A percentile compares a stretch with the other conserved stretches of the same genome.
Evolutionary conservation across 495 filamentous ascomycete genomes (phyloP).

Genomic region (Penicillium desertorum): DNA sequence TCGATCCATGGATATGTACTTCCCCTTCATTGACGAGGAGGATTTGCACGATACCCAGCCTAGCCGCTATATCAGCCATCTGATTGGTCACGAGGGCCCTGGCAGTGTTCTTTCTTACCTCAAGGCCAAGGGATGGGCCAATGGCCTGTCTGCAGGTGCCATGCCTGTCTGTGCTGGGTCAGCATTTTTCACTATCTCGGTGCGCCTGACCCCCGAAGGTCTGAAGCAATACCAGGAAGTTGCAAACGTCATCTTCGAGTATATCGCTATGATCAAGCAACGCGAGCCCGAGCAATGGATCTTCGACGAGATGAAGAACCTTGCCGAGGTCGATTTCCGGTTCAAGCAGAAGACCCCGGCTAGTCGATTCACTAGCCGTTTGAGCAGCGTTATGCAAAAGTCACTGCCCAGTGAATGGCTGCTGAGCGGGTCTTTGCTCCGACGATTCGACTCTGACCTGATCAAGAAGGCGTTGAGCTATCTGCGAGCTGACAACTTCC

Average conservation of each 20-base stretch:
- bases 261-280: constrained; percentile 83
- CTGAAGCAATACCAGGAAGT: constrained; percentile 83
- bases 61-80: constrained; percentile 84
- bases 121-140: constrained; percentile 95
- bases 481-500: constrained; percentile 86
- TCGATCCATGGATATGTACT: constrained; percentile 77
- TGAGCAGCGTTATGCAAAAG: constrained; percentile 86
- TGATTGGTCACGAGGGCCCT: constrained; percentile 96
- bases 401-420: constrained; percentile 82
- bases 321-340: constrained; percentile 89
- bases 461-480: constrained; percentile 76
- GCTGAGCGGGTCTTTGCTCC: constrained; percentile 71
- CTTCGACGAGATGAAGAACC: constrained; percentile 82
- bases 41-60: constrained; percentile 78
- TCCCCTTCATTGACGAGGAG: constrained; percentile 90
- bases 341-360: constrained; percentile 92
- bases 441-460: constrained; percentile 71
- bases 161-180: constrained; percentile 77
- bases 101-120: constrained; percentile 94
- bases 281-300: constrained; percentile 87
- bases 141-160: constrained; percentile 76
- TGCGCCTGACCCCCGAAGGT: constrained; percentile 84
- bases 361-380: constrained; percentile 78
- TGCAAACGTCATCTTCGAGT: constrained; percentile 87
- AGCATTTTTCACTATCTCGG: constrained; percentile 75